Evolutionary conservation across 441 rosid species (phyloP).

Genomic region (Aleurites moluccanus): DNA sequence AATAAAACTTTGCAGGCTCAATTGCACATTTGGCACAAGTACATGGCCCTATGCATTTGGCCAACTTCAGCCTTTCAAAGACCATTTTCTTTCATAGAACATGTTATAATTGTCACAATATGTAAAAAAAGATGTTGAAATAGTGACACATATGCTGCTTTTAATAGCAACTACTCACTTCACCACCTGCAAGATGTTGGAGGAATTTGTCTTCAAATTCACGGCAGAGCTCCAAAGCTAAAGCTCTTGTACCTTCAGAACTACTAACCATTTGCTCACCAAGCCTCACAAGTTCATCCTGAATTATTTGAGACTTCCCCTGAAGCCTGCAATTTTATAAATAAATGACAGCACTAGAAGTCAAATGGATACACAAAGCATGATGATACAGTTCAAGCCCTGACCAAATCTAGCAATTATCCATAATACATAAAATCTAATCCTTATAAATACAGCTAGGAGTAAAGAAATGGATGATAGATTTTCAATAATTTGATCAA

Average conservation of each 20-base stretch:
- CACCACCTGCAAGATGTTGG: constrained; percentile 79
- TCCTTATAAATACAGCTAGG: neutral
- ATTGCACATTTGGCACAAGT: neutral
- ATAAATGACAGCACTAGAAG: constrained; percentile 12
- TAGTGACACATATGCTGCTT: neutral
- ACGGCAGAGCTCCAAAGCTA: constrained; percentile 96
- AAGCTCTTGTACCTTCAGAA: constrained; percentile 92
- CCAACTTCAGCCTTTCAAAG: constrained; percentile 9
- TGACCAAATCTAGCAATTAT: constrained; percentile 7
- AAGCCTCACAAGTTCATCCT: constrained; percentile 80
- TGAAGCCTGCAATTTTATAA: constrained; percentile 60
- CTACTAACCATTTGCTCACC: constrained; percentile 81
- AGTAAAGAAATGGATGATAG: constrained; percentile 1
- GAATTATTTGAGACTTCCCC: constrained; percentile 81
- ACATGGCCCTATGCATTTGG: neutral
- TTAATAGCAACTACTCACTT: constrained; percentile 55
- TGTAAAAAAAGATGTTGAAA: neutral
- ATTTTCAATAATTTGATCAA: neutral
- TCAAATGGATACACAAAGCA: neutral
- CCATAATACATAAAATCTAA: neutral
- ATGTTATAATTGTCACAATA: neutral
- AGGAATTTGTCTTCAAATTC: constrained; percentile 98
- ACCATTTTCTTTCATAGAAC: neutral
- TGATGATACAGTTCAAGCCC: neutral
- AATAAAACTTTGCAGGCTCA: neutral